Conservation (phyloP, 768 basidiomycete genomes). For the Russula olivacea region DNA sequence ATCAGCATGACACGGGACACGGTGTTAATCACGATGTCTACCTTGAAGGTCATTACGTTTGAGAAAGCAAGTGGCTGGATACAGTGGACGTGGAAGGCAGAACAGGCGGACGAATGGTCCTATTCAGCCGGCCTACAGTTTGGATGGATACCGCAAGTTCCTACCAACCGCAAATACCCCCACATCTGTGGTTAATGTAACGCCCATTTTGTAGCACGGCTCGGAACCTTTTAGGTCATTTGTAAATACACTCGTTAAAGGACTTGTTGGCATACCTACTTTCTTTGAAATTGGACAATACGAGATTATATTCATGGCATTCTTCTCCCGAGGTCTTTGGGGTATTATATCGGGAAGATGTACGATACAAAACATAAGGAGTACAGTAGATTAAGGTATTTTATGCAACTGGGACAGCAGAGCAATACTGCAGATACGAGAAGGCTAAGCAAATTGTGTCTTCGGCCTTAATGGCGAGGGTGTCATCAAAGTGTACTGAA, state of each 20-base stretch:
- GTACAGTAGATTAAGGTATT: neutral
- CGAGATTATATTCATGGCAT: neutral
- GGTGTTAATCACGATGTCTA: neutral
- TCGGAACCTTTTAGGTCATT: neutral
- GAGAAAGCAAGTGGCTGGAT: constrained; percentile 72
- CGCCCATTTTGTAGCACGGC: neutral
- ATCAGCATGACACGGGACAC: neutral
- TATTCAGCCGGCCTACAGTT: constrained; percentile 74
- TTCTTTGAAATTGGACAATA: neutral
- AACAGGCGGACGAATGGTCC: constrained; percentile 82
- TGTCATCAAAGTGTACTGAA: neutral
- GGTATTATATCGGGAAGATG: neutral
- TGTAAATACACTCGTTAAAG: neutral
- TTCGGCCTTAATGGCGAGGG: too few relatives aligned
- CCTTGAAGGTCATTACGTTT: constrained; percentile 44
- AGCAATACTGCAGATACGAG: neutral
- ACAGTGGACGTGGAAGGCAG: constrained; percentile 83
- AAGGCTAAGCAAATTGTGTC: neutral
- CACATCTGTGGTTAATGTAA: constrained; percentile 45
- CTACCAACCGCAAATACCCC: constrained; percentile 49
- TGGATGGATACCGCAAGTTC: constrained; percentile 78
- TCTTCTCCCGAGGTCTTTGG: neutral
- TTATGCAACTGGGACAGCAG: neutral
- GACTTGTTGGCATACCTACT: neutral
- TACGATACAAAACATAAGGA: too few relatives aligned